Evolutionary conservation across 1,139 yeast species (phyloP), one percentile per base, ranked within the genome.

Genomic region (Blastobotrys raffinosifermentans): DNA sequence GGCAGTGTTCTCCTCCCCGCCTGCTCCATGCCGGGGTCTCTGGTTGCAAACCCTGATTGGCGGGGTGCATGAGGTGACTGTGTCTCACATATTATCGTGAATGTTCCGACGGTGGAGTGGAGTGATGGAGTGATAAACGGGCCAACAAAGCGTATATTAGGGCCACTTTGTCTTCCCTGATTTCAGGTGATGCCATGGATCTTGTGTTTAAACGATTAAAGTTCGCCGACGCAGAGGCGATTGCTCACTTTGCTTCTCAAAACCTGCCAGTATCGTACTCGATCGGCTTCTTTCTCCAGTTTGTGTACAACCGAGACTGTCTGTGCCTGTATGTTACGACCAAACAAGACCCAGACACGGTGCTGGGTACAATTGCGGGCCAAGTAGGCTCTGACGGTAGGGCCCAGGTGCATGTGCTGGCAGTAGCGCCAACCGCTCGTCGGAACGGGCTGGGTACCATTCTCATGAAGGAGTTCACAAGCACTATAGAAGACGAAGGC

Each of bases 291-390:
- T 50, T 48, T 18, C 38, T 49, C n/a, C 54, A 49, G 34, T 50
- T 48, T 37, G 38, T 49, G 19, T 41, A 39, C 29, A 34, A 35
- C n/a, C 21, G 34, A 14, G 38, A 44, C 34, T 27, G 38, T 19
- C 35, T 41, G 33, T 43, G 46, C 32, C 39, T 47, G 17, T 39
- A 45, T 30, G 29, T 40, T 21, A 17, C 32, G 20, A 32, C 45
- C 16, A 29, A 30, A 8, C 31, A 32, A 26, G 26, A 29, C 21
- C 25, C 41, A 2, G 23, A 31, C 17, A 34, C 31, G 14, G 37
- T 47, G 13, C 32, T 45, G 1, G 52, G 50, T 4, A 50, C 39
- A 13, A 41, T 48, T 15, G 36, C 51, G 6, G 53, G 53, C n/a
- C 35, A 38, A 21, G 25, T 47, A 13, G 47, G 39, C 25, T 23